Evolutionary conservation across 257 asterid species (phyloP), one percentile per base, ranked within the genome.

Genomic region (Parsonsia alboflavescens): DNA sequence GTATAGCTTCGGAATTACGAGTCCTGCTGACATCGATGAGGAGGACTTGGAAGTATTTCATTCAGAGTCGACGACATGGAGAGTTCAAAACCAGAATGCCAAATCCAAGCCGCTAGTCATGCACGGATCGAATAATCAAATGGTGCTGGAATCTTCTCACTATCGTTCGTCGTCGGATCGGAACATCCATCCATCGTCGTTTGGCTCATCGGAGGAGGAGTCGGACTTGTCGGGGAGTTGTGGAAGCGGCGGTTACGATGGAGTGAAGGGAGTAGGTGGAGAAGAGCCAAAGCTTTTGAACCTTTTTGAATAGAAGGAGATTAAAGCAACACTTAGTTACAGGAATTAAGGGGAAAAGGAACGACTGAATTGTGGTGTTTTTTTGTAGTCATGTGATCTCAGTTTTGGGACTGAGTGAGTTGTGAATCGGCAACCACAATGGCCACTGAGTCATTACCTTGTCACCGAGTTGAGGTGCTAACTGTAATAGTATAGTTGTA

Each of bases 211-310:
- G 28, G 82, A 65, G 15, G 89, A 82, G 42, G 1, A 77, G 49
- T 84, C 97, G 79, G 96, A 86, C 57, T n/a, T 80, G 64, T 79
- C 87, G 68, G 79, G 84, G 80, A 84, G 79, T 54, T 66, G 72
- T n/a, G 90, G 85, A 46, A 72, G 80, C 70, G 74, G 76, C 50
- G 80, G 82, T 44, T 85, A 59, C 22, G 75, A 74, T 72, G 84
- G 72, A 70, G 77, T 45, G 10, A 52, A 79, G 22, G 68, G 71
- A 57, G 90, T 79, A 70, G 94, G 88, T 67, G 74, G 80, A 75
- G 83, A 87, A 80, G 86, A 83, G 86, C 96, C 96, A 84, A 89
- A 89, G 81, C 97, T 95, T 73, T 90, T 95, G 79, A 95, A 95
- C 82, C 91, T 95, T 68, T 92, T 95, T 78, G 84, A 73, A 54